A percentile compares a stretch with the other conserved stretches of the same genome.
These are phyloP conservation scores for Aspergillus nanangensis DNA, from an alignment of 495 filamentous ascomycete genomes.

Conservation along the genomic window DNA sequence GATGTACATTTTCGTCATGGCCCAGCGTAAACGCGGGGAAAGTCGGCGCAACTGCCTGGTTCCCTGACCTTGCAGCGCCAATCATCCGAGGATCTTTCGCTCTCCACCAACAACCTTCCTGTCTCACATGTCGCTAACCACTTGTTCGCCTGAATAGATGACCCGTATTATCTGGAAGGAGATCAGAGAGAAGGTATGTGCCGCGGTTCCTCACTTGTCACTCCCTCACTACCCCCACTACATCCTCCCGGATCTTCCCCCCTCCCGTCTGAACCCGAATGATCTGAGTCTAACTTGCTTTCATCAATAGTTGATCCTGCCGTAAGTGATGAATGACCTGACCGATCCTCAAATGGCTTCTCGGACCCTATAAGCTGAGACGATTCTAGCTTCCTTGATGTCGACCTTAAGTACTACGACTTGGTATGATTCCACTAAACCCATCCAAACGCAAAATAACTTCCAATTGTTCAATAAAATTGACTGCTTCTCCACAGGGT, in stretches of 20 bases:
- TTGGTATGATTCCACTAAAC: constrained; percentile 47
- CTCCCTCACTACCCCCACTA: constrained; percentile 4
- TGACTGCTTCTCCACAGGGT: constrained; percentile 42
- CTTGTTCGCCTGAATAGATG: constrained; percentile 58
- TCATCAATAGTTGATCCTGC: constrained; percentile 70
- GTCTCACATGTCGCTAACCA: constrained; percentile 24
- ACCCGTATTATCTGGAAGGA: constrained; percentile 97
- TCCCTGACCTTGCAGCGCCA: constrained; percentile 10
- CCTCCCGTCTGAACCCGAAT: neutral
- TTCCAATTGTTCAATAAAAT: too few relatives aligned
- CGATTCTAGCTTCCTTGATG: constrained; percentile 69
- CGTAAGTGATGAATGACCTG: constrained; percentile 42
- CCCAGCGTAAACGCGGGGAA: constrained; percentile 28
- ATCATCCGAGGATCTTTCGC: constrained; percentile 13
- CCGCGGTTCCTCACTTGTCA: constrained; percentile 11
- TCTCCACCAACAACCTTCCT: constrained; percentile 9
- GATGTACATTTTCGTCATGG: constrained; percentile 24
- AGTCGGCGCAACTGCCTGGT: constrained; percentile 22
- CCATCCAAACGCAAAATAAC: too few relatives aligned
- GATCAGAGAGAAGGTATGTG: constrained; percentile 84
- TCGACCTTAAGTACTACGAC: constrained; percentile 99
- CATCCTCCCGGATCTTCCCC: constrained; percentile 16
- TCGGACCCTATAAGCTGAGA: constrained; percentile 12
- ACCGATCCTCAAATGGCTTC: neutral
- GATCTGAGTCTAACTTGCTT: constrained; percentile 1